Conservation (phyloP, 768 basidiomycete species). For the Krasilnikovozyma curviuscula region DNA sequence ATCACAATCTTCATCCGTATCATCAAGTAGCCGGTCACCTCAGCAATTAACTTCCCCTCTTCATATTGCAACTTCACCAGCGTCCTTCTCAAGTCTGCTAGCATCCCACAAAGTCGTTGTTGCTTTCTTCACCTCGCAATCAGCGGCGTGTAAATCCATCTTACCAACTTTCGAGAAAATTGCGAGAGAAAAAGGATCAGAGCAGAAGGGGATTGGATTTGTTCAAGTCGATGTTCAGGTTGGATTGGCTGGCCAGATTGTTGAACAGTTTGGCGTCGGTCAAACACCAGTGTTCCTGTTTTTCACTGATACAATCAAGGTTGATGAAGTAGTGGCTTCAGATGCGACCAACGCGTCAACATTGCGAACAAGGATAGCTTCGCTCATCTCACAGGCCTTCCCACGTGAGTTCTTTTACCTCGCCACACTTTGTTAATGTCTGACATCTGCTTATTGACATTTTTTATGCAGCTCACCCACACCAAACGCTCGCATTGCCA, state of each 20-base stretch:
- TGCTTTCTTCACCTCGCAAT: conserved; percentile 63
- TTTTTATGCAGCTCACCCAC: conserved; percentile 46
- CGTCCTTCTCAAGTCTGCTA: conserved; percentile 51
- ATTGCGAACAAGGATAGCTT: conserved; percentile 49
- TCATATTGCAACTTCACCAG: conserved; percentile 51
- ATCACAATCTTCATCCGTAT: conserved; percentile 24
- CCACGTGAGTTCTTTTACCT: conserved; percentile 40
- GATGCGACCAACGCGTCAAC: conserved; percentile 49
- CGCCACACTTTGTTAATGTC: background rate
- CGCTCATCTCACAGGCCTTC: conserved; percentile 54
- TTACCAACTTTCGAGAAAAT: conserved; percentile 63
- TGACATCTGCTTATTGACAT: background rate
- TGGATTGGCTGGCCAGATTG: conserved; percentile 43
- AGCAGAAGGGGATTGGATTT: conserved; percentile 43
- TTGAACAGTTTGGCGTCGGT: conserved; percentile 42
- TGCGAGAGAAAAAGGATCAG: conserved; percentile 13
- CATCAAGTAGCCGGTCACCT: conserved; percentile 20
- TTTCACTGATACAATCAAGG: conserved; percentile 51
- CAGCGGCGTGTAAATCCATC: conserved; percentile 63
- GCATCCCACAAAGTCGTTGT: conserved; percentile 49
- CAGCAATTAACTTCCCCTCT: conserved; percentile 40
- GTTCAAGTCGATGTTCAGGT: conserved; percentile 65
- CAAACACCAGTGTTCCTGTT: conserved; percentile 82
- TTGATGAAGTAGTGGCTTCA: conserved; percentile 52
- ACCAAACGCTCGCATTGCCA: conserved; percentile 41